phyloP scores from a whole-genome alignment of 768 basidiomycete species.

The Lentinula edodes region DNA sequence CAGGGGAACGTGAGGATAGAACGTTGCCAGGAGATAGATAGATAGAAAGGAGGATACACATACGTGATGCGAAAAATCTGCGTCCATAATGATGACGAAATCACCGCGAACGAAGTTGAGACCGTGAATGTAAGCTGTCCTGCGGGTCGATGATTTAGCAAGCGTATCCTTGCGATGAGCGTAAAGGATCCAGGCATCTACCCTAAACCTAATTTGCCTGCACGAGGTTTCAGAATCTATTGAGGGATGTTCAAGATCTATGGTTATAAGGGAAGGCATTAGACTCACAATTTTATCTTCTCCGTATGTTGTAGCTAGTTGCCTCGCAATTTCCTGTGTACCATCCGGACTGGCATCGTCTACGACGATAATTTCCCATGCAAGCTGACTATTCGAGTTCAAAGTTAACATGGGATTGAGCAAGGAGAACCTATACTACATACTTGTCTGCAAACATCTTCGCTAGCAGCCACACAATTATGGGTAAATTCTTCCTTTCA shows the following conservation, averaged over 20 bases:
- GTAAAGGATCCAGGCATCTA: constrained; percentile 23
- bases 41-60: constrained; percentile 19
- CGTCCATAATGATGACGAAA: constrained; percentile 97
- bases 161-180: background rate
- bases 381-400: constrained; percentile 44
- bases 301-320: constrained; percentile 76
- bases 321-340: constrained; percentile 80
- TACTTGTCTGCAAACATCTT: constrained; percentile 74
- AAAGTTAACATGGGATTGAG: background rate
- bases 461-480: constrained; percentile 82
- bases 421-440: constrained; percentile 18
- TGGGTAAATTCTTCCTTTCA: constrained; percentile 86
- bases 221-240: constrained; percentile 78
- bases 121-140: constrained; percentile 91
- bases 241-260: background rate
- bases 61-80: constrained; percentile 94
- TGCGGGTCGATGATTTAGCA: constrained; percentile 22
- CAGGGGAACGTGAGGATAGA: too few relatives aligned
- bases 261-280: too few relatives aligned
- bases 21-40: background rate
- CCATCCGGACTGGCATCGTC: constrained; percentile 93
- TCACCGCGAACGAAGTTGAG: constrained; percentile 85
- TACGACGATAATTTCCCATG: constrained; percentile 87
- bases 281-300: constrained; percentile 72
- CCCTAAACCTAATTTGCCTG: constrained; percentile 91